Conservation (phyloP, 2,329 filamentous ascomycete genomes). For the Claviceps africana region DNA sequence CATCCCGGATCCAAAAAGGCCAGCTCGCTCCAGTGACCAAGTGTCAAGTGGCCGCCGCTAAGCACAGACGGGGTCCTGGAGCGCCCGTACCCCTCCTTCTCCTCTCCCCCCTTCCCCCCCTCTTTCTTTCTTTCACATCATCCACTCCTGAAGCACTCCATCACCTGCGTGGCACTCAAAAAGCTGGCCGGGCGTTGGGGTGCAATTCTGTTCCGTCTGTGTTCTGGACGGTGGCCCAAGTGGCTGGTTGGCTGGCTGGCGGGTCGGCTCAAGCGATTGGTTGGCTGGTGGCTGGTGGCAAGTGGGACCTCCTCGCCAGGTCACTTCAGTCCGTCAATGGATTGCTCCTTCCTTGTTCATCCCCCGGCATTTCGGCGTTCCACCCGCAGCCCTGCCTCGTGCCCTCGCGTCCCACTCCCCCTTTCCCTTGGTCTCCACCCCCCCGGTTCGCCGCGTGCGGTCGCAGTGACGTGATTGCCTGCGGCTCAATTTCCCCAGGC, state of each 20-base stretch:
- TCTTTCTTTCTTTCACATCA: neutral
- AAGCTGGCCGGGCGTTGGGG: neutral
- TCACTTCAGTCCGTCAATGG: neutral
- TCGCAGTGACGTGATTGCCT: constrained; percentile 9
- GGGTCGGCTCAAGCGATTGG: neutral
- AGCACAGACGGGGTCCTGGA: neutral
- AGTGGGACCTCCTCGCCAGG: neutral
- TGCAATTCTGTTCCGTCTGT: neutral
- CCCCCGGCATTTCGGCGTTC: neutral
- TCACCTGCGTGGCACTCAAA: neutral
- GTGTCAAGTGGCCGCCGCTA: no score
- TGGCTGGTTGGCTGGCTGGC: neutral
- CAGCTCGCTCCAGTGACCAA: no score
- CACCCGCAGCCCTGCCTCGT: constrained; percentile 5
- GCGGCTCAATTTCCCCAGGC: neutral
- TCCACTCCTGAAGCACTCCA: neutral
- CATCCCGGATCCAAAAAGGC: no score
- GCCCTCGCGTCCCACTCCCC: neutral
- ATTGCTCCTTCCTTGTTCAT: neutral
- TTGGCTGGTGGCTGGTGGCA: neutral
- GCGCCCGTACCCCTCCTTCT: neutral
- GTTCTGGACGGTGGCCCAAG: neutral
- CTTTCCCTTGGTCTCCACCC: neutral
- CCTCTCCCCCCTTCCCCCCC: no score
- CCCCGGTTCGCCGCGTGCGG: constrained; percentile 3